Percentiles rank a stretch among this genome's conserved stretches.
Evolutionary conservation across 208 protist genomes (phyloP).

Genomic region (Leishmania guyanensis): DNA sequence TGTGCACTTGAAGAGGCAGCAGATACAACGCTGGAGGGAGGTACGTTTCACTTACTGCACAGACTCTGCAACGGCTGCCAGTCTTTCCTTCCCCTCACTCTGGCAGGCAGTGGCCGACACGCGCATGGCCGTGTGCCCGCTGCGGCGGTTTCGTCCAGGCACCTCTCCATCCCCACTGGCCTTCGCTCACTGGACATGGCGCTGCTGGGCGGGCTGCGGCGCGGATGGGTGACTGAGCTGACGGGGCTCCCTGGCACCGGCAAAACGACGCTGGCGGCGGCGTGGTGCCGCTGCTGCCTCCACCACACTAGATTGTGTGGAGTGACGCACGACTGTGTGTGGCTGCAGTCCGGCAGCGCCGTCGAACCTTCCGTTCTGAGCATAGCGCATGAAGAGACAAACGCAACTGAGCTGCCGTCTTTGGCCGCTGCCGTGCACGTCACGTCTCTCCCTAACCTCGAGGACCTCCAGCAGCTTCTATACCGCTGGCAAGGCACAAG

Average conservation of each 20-base stretch:
- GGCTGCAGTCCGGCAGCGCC: conserved; percentile 24
- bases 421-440: conserved; percentile 13
- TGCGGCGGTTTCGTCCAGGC: conserved; percentile 8
- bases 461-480: conserved; percentile 24
- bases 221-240: conserved; percentile 60
- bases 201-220: conserved; percentile 45
- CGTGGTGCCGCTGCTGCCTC: conserved; percentile 20
- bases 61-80: not conserved
- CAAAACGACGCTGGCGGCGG: conserved; percentile 42
- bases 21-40: not conserved
- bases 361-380: conserved; percentile 6
- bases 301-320: not conserved
- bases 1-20: not conserved
- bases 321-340: conserved; percentile 11
- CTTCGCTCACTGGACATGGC: conserved; percentile 47
- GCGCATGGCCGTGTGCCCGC: not conserved
- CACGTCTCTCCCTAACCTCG: conserved; percentile 15
- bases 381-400: not conserved
- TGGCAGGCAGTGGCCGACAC: not conserved
- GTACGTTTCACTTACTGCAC: not conserved
- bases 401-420: not conserved
- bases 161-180: conserved; percentile 29
- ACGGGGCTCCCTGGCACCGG: conserved; percentile 39
- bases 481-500: conserved; percentile 3
- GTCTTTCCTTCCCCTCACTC: not conserved